Conservation (phyloP, 345 rosid genomes). For the Euphorbia pulcherrima region DNA sequence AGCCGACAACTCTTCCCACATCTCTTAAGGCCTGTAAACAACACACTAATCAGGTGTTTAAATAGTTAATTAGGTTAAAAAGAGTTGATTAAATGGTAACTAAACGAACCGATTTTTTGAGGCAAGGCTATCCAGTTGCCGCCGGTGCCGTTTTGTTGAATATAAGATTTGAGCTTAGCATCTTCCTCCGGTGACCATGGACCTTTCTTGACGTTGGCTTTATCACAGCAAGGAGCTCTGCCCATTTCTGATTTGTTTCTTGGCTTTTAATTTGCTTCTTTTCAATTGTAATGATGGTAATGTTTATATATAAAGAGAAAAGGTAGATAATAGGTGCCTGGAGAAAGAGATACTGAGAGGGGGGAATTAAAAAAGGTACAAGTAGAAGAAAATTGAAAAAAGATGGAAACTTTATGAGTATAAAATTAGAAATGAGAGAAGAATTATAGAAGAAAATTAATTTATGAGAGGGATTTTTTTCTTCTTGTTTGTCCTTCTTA, state of each 20-base stretch:
- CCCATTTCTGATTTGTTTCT: slow-evolving; percentile 15
- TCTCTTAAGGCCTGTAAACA: slow-evolving; percentile 43
- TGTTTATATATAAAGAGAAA: slow-evolving; percentile 19
- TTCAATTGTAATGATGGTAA: slow-evolving; percentile 8
- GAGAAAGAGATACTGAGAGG: slow-evolving; percentile 48
- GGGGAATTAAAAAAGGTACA: slow-evolving; percentile 37
- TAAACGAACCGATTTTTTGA: slow-evolving; percentile 53
- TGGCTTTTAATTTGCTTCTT: background rate
- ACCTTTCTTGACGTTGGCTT: slow-evolving; percentile 29
- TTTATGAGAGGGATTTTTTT: slow-evolving; percentile 47
- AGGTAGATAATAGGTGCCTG: slow-evolving; percentile 42
- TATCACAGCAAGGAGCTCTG: slow-evolving; percentile 34
- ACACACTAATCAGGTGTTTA: background rate
- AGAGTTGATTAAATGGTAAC: background rate
- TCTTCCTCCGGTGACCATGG: slow-evolving; percentile 38
- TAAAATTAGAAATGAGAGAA: slow-evolving; percentile 41
- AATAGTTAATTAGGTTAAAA: too few species aligned
- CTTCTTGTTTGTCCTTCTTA: slow-evolving; percentile 32
- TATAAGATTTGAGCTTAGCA: slow-evolving; percentile 58
- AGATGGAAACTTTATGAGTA: slow-evolving; percentile 26
- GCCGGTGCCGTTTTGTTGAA: slow-evolving; percentile 58
- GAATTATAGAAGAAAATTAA: slow-evolving; percentile 29
- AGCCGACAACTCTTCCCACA: slow-evolving; percentile 59
- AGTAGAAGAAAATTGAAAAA: slow-evolving; percentile 12
- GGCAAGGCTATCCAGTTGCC: slow-evolving; percentile 57